Conservation (phyloP, 2,329 filamentous ascomycete genomes). For the Myriosclerotinia curreyana region DNA sequence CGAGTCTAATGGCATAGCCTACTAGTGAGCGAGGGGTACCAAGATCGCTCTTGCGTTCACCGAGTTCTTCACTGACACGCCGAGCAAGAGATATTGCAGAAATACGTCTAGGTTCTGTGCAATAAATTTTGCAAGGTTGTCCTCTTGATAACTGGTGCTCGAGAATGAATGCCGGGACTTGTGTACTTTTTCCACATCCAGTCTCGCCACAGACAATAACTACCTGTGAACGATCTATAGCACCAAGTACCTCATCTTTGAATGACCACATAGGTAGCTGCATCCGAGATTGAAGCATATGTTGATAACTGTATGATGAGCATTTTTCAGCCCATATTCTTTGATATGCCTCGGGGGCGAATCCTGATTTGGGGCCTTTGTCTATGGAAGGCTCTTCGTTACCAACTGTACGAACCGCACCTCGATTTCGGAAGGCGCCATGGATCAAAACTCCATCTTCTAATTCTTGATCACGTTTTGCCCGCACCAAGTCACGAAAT, state of each 20-base stretch:
- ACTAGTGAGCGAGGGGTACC: constrained; percentile 82
- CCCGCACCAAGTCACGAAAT: constrained; percentile 67
- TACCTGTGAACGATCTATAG: constrained; percentile 77
- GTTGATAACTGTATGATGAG: constrained; percentile 47
- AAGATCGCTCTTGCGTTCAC: constrained; percentile 76
- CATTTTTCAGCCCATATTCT: constrained; percentile 68
- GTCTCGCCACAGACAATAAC: constrained; percentile 96
- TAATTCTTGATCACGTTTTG: constrained; percentile 65
- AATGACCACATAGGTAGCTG: constrained; percentile 89
- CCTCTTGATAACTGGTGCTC: constrained; percentile 83
- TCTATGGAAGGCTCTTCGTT: constrained; percentile 45
- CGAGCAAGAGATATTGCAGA: constrained; percentile 92
- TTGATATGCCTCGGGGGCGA: constrained; percentile 46
- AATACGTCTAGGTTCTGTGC: constrained; percentile 91
- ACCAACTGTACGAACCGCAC: constrained; percentile 48
- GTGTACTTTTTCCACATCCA: constrained; percentile 94
- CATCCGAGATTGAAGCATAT: constrained; percentile 56
- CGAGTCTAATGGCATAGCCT: constrained; percentile 90
- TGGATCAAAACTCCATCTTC: constrained; percentile 74
- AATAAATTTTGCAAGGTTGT: constrained; percentile 85
- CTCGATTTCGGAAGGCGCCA: constrained; percentile 68
- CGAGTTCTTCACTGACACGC: constrained; percentile 91
- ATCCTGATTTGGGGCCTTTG: constrained; percentile 37
- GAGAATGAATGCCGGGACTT: constrained; percentile 90
- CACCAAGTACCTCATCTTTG: constrained; percentile 70